Conservation (phyloP, 2,329 filamentous ascomycete species). For the Phoma sp. region DNA sequence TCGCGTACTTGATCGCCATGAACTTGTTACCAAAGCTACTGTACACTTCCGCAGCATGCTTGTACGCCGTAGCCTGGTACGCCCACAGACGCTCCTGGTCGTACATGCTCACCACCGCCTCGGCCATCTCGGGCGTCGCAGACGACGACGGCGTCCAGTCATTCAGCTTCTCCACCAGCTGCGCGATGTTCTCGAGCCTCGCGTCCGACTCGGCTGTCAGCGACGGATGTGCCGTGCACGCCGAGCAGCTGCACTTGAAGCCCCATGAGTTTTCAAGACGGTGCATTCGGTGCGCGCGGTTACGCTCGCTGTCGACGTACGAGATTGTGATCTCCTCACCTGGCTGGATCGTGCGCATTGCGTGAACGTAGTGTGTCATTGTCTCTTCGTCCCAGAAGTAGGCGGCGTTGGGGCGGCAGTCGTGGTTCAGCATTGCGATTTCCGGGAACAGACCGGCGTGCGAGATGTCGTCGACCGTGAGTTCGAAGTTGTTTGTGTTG, state of each 20-base stretch:
- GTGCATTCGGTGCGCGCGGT: constrained; percentile 38
- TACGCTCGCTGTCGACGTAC: constrained; percentile 50
- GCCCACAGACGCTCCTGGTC: constrained; percentile 48
- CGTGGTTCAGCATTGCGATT: constrained; percentile 48
- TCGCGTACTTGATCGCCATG: constrained; percentile 41
- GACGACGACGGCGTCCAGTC: constrained; percentile 35
- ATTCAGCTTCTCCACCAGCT: constrained; percentile 36
- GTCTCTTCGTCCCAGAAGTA: constrained; percentile 50
- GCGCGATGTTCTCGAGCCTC: constrained; percentile 42
- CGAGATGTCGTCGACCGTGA: constrained; percentile 29
- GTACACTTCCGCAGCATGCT: constrained; percentile 50
- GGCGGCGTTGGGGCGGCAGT: constrained; percentile 50
- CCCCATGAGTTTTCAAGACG: constrained; percentile 48
- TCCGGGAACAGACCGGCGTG: constrained; percentile 44
- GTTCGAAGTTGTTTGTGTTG: constrained; percentile 47
- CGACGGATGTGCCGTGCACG: constrained; percentile 44
- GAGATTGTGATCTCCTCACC: constrained; percentile 55
- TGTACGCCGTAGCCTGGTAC: constrained; percentile 49
- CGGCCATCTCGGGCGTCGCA: constrained; percentile 44
- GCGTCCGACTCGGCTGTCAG: constrained; percentile 43
- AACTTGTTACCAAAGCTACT: constrained; percentile 44
- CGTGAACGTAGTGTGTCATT: constrained; percentile 52
- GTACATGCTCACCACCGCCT: constrained; percentile 47
- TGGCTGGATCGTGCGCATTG: constrained; percentile 46
- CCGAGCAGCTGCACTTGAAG: constrained; percentile 50